phyloP scores from a whole-genome alignment of 306 rosid species.

The Corylus avellana region DNA sequence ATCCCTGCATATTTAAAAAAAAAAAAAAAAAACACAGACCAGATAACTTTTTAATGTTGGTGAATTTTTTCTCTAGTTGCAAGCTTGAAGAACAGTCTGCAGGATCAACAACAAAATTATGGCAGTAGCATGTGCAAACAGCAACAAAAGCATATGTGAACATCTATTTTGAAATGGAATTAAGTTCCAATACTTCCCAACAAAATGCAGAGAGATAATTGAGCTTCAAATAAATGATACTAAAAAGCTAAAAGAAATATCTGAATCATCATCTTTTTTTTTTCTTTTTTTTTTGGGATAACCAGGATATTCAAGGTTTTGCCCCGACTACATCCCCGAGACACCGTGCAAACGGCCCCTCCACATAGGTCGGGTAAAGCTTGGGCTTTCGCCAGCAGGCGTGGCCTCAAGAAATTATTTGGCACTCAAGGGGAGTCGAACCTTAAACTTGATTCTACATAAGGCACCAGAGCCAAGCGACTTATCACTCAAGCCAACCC shows the following conservation, averaged over 20 bases:
- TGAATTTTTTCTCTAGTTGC: not conserved
- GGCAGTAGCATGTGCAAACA: not conserved
- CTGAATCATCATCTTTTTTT: too few species aligned
- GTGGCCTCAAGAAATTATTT: too few species aligned
- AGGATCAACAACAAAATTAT: not conserved
- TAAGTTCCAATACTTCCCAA: not conserved
- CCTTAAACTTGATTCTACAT: too few species aligned
- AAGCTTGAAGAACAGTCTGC: not conserved
- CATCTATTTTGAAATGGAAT: not conserved
- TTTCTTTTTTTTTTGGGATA: too few species aligned
- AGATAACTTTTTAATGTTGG: not conserved
- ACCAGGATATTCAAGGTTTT: too few species aligned
- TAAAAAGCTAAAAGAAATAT: not conserved
- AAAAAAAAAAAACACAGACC: slow-evolving; percentile 25
- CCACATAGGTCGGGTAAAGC: too few species aligned
- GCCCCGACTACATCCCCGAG: too few species aligned
- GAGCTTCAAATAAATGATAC: not conserved
- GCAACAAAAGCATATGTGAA: not conserved
- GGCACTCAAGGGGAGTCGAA: too few species aligned
- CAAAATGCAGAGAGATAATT: not conserved
- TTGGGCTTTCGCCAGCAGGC: too few species aligned
- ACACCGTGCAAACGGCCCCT: too few species aligned
- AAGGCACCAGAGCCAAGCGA: too few species aligned
- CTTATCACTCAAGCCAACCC: too few species aligned
- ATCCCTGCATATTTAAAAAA: slow-evolving; percentile 45